A percentile compares a stretch with the other conserved stretches of the same genome.
Evolutionary conservation across 192 early-diverging fungal species (phyloP).

Genomic region (Mortierella antarctica): DNA sequence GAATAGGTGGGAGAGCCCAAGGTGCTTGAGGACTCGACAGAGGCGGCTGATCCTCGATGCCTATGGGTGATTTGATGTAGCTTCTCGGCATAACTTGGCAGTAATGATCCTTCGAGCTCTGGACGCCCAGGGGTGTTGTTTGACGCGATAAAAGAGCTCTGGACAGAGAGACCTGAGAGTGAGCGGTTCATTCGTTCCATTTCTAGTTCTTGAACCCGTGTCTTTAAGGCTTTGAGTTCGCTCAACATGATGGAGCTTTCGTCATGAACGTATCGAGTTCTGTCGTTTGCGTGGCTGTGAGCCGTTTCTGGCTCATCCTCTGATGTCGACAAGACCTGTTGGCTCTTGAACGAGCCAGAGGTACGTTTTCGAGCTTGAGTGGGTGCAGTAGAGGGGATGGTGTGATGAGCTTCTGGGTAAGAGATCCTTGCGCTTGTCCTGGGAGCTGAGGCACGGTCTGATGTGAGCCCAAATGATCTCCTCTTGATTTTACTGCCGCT

Average conservation of each 20-base stretch:
- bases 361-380: constrained; percentile 12
- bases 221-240: constrained; percentile 47
- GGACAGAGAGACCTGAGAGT: constrained; percentile 24
- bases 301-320: constrained; percentile 27
- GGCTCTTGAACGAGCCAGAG: constrained; percentile 36
- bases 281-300: constrained; percentile 2
- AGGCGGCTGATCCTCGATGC: constrained; percentile 1
- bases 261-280: constrained; percentile 16
- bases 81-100: constrained; percentile 26
- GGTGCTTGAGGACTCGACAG: not conserved
- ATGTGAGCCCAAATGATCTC: constrained; percentile 20
- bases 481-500: constrained; percentile 20
- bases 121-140: not conserved
- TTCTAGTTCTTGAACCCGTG: constrained; percentile 43
- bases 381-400: not conserved
- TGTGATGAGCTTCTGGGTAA: constrained; percentile 9
- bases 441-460: constrained; percentile 1
- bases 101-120: not conserved
- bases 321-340: constrained; percentile 9
- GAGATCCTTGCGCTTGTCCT: constrained; percentile 10
- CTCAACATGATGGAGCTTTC: constrained; percentile 22
- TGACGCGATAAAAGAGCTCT: constrained; percentile 8
- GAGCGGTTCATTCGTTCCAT: constrained; percentile 48
- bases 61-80: constrained; percentile 11
- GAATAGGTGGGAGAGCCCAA: constrained; percentile 11